Base-by-base conservation (phyloP, 1,139 yeast species). In the Lodderomyces parapsilosis region DNA sequence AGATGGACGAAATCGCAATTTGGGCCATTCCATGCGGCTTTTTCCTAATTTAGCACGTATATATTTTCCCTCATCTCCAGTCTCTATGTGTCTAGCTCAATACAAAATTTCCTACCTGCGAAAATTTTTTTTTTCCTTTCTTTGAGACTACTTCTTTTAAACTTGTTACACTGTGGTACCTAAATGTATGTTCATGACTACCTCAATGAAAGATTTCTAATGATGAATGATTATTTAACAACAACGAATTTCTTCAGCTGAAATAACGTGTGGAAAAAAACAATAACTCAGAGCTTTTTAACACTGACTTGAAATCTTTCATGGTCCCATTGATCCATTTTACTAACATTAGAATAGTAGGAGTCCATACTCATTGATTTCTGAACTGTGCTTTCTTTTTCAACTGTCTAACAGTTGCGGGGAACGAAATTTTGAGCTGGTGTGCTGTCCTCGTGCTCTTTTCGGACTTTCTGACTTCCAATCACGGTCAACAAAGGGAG, bases 181-280 rank as follows among this genome's bases (percentile, higher is more conserved):
- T 8, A 20, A 20, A 6, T 20, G 31, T 27, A 27, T 27, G 31
- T 27, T n/a, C 31, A 27, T 24, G 4, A 24, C n/a, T n/a, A 14
- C 31, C 13, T 27, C 61, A n/a, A 8, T 27, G 31, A 13, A 27
- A 27, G 31, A 27, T 27, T 27, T 27, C 17, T 27, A n/a, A 27
- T 64, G 73, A 68, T 70, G 76, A 70, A 68, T 60, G 57, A 63
- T 59, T 58, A 59, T 59, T 40, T 56, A 63, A 60, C 60, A 57
- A 66, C 73, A 64, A 70, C 73, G 84, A 79, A 79, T 79, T 79
- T 79, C 84, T 79, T 79, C 84, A 77, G 69, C 84, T 77, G 84
- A 79, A 74, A 50, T 53, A 56, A 15, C 74, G 66, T 77, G 82
- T 74, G 71, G 81, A 76, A 23, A 56, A 62, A 60, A 74, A 17